phyloP scores from a whole-genome alignment of 176 grass and related monocot species.

The Miscanthus lutarioriparius region DNA sequence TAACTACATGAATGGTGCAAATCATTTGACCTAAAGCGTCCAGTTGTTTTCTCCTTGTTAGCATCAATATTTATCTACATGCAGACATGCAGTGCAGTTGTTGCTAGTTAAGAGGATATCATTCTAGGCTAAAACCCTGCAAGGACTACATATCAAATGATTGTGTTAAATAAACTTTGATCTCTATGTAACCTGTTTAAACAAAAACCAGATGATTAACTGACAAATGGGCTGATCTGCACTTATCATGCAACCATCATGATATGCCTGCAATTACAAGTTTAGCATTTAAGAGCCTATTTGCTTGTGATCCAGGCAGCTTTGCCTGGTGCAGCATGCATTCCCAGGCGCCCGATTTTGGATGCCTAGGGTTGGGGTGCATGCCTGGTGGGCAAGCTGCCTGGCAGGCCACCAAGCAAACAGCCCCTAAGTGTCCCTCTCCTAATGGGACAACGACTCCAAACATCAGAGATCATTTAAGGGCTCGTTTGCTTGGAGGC shows the following conservation, averaged over 20 bases:
- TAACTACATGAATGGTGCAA: neutral
- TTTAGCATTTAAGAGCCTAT: neutral
- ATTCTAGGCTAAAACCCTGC: neutral
- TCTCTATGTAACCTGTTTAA: neutral
- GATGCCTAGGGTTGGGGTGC: neutral
- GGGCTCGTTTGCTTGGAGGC: too few species aligned
- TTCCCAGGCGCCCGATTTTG: neutral
- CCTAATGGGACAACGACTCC: neutral
- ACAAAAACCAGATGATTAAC: neutral
- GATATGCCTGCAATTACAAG: neutral
- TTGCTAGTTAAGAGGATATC: neutral
- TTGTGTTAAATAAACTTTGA: neutral
- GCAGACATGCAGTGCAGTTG: neutral
- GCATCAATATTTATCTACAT: constrained; percentile 14
- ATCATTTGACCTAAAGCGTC: neutral
- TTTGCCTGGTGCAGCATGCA: neutral
- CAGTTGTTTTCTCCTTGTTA: neutral
- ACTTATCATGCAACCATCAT: neutral
- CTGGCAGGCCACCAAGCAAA: neutral
- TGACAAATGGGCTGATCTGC: neutral
- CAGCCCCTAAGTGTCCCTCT: neutral
- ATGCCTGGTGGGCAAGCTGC: neutral
- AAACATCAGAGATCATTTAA: neutral
- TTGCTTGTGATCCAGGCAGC: neutral
- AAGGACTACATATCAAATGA: neutral